A percentile compares a stretch with the other conserved stretches of the same genome.
These are phyloP conservation scores for Carex scoparia DNA, from an alignment of 176 grass and related monocot species.

Conservation along the genomic window DNA sequence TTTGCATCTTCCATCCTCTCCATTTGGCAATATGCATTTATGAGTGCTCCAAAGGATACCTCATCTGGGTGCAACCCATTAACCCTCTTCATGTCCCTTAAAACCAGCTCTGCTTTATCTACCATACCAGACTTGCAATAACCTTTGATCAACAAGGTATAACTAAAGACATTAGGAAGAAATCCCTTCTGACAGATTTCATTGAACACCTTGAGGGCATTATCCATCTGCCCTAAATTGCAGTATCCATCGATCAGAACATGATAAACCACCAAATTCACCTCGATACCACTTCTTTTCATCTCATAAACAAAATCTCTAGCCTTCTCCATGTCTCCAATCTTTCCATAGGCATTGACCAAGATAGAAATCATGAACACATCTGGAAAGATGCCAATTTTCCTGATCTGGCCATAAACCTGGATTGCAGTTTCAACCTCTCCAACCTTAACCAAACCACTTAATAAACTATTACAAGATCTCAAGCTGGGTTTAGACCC, in stretches of 20 bases:
- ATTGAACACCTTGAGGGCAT: conserved; percentile 40
- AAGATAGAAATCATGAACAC: conserved; percentile 61
- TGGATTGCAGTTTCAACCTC: conserved; percentile 23
- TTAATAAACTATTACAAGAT: conserved; percentile 78
- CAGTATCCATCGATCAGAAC: conserved; percentile 65
- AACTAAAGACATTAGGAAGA: conserved; percentile 61
- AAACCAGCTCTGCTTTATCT: conserved; percentile 55
- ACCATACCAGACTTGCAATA: conserved; percentile 63
- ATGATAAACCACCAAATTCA: conserved; percentile 78
- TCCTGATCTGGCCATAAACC: conserved; percentile 66
- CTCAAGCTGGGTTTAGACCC: conserved; percentile 60
- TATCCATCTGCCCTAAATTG: conserved; percentile 39
- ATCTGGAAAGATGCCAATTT: conserved; percentile 43
- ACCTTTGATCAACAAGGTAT: conserved; percentile 77
- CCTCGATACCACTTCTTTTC: conserved; percentile 58
- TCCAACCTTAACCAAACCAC: conserved; percentile 46
- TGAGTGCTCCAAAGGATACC: conserved; percentile 57
- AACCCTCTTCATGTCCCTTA: conserved; percentile 49
- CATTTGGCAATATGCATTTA: conserved; percentile 70
- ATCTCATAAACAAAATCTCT: conserved; percentile 47
- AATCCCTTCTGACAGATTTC: conserved; percentile 31
- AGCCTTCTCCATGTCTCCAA: conserved; percentile 31
- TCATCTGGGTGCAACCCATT: conserved; percentile 39
- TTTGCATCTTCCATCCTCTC: conserved; percentile 59
- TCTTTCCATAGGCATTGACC: conserved; percentile 70